phyloP scores from a whole-genome alignment of 2,329 filamentous ascomycete genomes.

The Alternaria alternata region DNA sequence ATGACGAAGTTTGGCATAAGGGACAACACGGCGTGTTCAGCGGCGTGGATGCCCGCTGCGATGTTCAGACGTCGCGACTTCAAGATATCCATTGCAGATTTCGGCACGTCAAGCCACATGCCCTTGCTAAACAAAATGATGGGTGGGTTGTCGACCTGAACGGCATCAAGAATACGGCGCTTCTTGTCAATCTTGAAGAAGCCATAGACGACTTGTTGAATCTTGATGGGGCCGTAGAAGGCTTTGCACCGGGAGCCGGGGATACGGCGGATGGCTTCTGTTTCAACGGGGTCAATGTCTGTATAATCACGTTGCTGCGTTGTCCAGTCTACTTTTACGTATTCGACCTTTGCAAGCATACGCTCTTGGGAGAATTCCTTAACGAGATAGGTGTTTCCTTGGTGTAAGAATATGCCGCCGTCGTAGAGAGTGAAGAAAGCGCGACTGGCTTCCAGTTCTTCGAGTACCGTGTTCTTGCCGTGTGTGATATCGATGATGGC shows the following conservation, averaged over 20 bases:
- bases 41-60: conserved; percentile 90
- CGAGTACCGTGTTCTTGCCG: conserved; percentile 82
- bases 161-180: conserved; percentile 85
- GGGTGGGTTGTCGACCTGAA: conserved; percentile 91
- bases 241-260: conserved; percentile 70
- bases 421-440: conserved; percentile 97
- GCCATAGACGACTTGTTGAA: conserved; percentile 88
- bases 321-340: conserved; percentile 92
- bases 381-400: conserved; percentile 91
- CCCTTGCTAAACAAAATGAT: conserved; percentile 86
- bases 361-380: conserved; percentile 84
- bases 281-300: conserved; percentile 92
- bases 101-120: conserved; percentile 94
- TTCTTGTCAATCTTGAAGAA: conserved; percentile 97
- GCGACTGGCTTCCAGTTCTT: conserved; percentile 95
- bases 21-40: conserved; percentile 87
- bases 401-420: conserved; percentile 94
- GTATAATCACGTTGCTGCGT: conserved; percentile 93
- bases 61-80: conserved; percentile 76
- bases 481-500: conserved; percentile 90
- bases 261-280: conserved; percentile 82
- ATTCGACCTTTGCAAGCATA: conserved; percentile 85
- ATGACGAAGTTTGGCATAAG: conserved; percentile 92
- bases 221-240: conserved; percentile 86
- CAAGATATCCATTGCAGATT: conserved; percentile 79